Evolutionary conservation across 2,329 filamentous ascomycete genomes (phyloP), one percentile per base, ranked within the genome.

Genomic region (Fusarium sp.): DNA sequence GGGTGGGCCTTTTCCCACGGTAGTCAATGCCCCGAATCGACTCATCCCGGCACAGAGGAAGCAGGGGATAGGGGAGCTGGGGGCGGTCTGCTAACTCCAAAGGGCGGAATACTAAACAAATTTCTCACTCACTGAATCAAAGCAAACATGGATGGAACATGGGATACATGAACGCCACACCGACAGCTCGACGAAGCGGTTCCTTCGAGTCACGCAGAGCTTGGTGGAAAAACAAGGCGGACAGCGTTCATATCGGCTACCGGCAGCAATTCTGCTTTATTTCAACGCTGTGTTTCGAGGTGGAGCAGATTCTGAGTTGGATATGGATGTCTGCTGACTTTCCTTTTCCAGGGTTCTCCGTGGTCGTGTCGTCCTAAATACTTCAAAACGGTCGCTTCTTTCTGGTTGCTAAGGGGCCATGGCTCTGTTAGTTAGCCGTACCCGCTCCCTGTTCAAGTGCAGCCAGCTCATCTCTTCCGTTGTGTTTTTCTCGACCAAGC

Each of bases 261-360:
- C 16, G 23, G 18, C 8, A 44, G 44, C 28, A 33, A 15, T 23
- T 31, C n/a, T 37, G 18, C 31, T 44, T 30, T 10, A 16, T 30
- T 23, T 15, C 18, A 33, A 44, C 31, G 23, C 15, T 47, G 15
- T 12, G 33, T 44, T 18, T 26, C n/a, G 10, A 56, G 26, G 47
- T 30, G 53, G 40, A 53, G 26, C 44, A 57, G 31, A 31, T 28
- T 34, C 28, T 44, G 59, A 47, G 57, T 55, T 62, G 47, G 40
- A 57, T 34, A 45, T 45, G 11, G 16, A 62, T 23, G 57, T 40
- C 51, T 50, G 23, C 26, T 23, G 53, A 60, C 62, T 65, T 65
- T 28, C 60, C 60, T 44, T 34, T 60, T 65, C 59, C 45, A 52
- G 53, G 61, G 46, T 38, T 18, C 41, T 65, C 60, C 62, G 60